phyloP scores from a whole-genome alignment of 75 land plant genomes.

The Larix kaempferi region DNA sequence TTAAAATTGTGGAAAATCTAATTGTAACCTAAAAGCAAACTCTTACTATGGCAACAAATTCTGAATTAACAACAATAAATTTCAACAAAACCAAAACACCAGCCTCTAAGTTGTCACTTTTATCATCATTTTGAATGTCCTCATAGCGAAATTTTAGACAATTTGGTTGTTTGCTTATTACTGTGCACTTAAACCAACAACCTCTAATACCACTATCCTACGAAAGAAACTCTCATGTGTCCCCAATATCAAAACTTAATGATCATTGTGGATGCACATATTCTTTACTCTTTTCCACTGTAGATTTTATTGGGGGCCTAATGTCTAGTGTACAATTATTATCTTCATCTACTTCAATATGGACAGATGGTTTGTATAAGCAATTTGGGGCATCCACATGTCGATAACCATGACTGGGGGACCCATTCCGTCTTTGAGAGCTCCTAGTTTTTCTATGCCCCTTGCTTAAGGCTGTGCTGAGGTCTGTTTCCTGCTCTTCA shows the following conservation, averaged over 20 bases:
- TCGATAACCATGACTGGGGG: background rate
- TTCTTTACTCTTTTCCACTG: background rate
- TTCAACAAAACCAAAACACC: background rate
- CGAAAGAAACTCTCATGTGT: slow-evolving; percentile 62
- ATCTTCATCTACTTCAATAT: background rate
- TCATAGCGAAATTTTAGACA: slow-evolving; percentile 70
- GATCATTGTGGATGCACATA: background rate
- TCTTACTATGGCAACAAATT: background rate
- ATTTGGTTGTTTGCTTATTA: slow-evolving; percentile 44
- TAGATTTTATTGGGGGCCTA: background rate
- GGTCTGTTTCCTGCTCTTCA: slow-evolving; percentile 24
- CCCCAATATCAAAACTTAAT: slow-evolving; percentile 25
- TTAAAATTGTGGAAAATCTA: background rate
- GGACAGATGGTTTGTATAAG: background rate
- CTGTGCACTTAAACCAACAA: slow-evolving; percentile 72
- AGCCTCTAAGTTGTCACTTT: slow-evolving; percentile 65
- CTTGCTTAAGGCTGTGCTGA: slow-evolving; percentile 13
- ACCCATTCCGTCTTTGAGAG: background rate
- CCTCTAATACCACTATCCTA: slow-evolving; percentile 93
- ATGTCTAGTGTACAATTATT: background rate
- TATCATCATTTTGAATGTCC: slow-evolving; percentile 70
- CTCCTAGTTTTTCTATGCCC: slow-evolving; percentile 33
- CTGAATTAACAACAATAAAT: background rate
- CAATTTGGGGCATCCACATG: background rate
- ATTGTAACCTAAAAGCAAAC: too few species aligned